A percentile compares a stretch with the other conserved stretches of the same genome.
Conservation (phyloP, 805 yeast genomes). For the Priceomyces castillae region DNA sequence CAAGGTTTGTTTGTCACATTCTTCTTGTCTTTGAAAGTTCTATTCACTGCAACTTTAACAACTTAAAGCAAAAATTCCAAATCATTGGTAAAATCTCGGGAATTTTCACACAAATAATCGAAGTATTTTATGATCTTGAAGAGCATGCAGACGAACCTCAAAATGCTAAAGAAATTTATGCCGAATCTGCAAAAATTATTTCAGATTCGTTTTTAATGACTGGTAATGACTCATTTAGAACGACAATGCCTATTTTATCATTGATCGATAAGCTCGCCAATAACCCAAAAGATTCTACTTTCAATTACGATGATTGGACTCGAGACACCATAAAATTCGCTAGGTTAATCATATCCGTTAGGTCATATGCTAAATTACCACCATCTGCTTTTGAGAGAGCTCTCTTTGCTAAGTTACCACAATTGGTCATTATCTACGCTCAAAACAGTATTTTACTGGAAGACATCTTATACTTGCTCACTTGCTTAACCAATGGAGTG, state of each 20-base stretch:
- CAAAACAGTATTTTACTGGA: constrained; percentile 47
- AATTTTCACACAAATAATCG: constrained; percentile 54
- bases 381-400: constrained; percentile 67
- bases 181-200: constrained; percentile 50
- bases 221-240: constrained; percentile 48
- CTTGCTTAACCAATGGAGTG: constrained; percentile 52
- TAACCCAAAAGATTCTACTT: constrained; percentile 36
- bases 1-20: constrained; percentile 52
- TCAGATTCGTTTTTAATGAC: constrained; percentile 55
- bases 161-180: constrained; percentile 46
- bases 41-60: constrained; percentile 62
- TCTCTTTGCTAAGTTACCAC: constrained; percentile 55
- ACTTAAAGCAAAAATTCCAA: constrained; percentile 55
- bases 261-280: constrained; percentile 48
- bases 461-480: constrained; percentile 53
- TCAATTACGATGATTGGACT: constrained; percentile 51
- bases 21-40: constrained; percentile 75
- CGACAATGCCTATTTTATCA: constrained; percentile 51
- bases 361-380: constrained; percentile 45
- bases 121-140: constrained; percentile 55
- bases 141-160: constrained; percentile 36
- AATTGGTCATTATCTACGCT: constrained; percentile 57
- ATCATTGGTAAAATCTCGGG: constrained; percentile 56
- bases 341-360: constrained; percentile 52
- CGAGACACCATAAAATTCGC: constrained; percentile 45